Evolutionary conservation across 345 rosid genomes (phyloP).

Genomic region (Cardamine occulta): DNA sequence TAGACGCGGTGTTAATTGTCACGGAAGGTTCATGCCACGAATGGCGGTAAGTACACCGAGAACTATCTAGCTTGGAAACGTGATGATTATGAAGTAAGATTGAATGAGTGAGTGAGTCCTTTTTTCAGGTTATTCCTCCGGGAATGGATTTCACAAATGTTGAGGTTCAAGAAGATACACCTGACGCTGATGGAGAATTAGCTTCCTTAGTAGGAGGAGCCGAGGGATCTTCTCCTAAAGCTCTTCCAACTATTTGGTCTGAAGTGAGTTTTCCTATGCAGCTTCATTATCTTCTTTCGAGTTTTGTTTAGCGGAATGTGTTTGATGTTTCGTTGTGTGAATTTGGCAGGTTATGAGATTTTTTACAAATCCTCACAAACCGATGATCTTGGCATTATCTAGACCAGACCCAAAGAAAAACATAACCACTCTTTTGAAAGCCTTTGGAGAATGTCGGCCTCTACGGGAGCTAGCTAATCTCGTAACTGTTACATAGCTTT

Average conservation of each 20-base stretch:
- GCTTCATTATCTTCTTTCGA: background rate
- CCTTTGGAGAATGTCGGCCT: conserved; percentile 93
- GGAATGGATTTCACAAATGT: conserved; percentile 99
- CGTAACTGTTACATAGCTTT: conserved; percentile 45
- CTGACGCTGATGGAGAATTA: conserved; percentile 81
- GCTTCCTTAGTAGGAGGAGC: conserved; percentile 55
- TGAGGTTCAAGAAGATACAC: conserved; percentile 81
- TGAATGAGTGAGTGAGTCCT: background rate
- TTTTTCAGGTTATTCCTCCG: conserved; percentile 85
- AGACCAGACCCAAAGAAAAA: conserved; percentile 99
- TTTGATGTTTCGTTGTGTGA: conserved; percentile 21
- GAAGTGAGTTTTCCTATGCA: conserved; percentile 61
- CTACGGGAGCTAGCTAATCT: conserved; percentile 96
- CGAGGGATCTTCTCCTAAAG: conserved; percentile 88
- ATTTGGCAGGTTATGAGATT: conserved; percentile 75
- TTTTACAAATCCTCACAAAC: conserved; percentile 94
- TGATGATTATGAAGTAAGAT: conserved; percentile 9
- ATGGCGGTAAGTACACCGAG: conserved; percentile 69
- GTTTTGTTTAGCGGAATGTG: background rate
- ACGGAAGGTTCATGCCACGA: conserved; percentile 95
- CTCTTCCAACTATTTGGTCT: conserved; percentile 86
- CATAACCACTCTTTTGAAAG: conserved; percentile 85
- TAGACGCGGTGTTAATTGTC: conserved; percentile 91
- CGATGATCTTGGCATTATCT: conserved; percentile 92
- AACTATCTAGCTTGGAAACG: background rate